phyloP scores from a whole-genome alignment of 2,329 filamentous ascomycete species.

The Alternaria novae-zelandiae region DNA sequence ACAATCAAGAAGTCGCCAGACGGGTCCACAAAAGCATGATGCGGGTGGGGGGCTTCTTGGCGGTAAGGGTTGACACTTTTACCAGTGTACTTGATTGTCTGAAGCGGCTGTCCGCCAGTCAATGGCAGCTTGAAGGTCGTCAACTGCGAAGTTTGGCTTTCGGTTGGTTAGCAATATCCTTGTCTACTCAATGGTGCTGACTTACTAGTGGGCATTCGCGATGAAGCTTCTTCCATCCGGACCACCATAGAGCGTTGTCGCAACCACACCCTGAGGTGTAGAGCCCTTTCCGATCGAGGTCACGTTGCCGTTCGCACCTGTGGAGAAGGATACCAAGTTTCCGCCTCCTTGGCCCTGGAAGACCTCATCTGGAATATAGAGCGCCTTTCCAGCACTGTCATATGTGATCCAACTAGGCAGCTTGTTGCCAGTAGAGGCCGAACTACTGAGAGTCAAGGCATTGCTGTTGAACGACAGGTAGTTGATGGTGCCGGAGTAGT shows the following conservation, averaged over 20 bases:
- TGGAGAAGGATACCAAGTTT: conserved; percentile 31
- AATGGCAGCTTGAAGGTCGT: conserved; percentile 47
- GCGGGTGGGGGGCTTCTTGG: conserved; percentile 64
- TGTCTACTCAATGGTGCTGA: not conserved
- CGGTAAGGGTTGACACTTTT: conserved; percentile 55
- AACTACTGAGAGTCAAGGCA: conserved; percentile 29
- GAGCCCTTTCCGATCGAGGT: conserved; percentile 28
- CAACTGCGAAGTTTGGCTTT: conserved; percentile 38
- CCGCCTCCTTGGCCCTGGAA: conserved; percentile 25
- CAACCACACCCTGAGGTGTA: conserved; percentile 34
- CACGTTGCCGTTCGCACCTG: conserved; percentile 35
- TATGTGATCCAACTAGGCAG: conserved; percentile 43
- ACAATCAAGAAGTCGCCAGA: conserved; percentile 58
- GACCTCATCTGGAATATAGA: conserved; percentile 39
- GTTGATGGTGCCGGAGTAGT: conserved; percentile 41
- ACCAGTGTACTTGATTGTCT: conserved; percentile 38
- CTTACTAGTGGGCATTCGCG: conserved; percentile 41
- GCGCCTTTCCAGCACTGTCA: conserved; percentile 29
- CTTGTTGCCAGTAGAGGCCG: conserved; percentile 27
- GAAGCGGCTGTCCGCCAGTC: conserved; percentile 32
- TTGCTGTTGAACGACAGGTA: conserved; percentile 32
- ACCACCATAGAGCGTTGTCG: conserved; percentile 38
- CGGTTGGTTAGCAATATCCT: not conserved
- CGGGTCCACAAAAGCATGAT: conserved; percentile 59
- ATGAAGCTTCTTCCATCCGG: conserved; percentile 39